Base-by-base conservation (phyloP, 1,284 basidiomycete genomes). In the Moesziomyces antarcticus region DNA sequence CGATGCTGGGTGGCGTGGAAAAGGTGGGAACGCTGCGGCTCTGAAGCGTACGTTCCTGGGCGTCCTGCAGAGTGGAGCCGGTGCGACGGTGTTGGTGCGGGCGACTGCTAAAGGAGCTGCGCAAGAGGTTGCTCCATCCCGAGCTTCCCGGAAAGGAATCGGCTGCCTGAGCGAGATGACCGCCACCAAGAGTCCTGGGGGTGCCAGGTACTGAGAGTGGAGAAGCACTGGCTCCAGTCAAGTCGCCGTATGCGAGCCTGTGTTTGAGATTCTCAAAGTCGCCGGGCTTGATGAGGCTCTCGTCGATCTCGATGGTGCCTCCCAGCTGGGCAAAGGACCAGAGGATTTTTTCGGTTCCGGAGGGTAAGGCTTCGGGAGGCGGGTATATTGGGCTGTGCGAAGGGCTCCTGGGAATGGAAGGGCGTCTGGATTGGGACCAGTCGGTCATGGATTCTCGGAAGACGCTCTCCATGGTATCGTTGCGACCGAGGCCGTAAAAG, bases 301-400 rank as follows among this genome's bases (percentile, higher is more conserved):
- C 85, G 56, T 86, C 86, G 47, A 90, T 82, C 30, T 88, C 86
- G 53, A 91, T 86, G 0, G 86, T 88, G 3, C 93, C 93, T n/a
- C 89, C 86, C 25, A 94, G 87, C 75, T 94, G 93, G 0, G 91
- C 92, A 80, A 94, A 94, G 0, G 93, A 90, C 84, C 94, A 95
- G 1, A 94, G 87, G n/a, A 94, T 88, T 13, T 91, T 85, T 73
- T 93, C 91, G 9, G 88, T 87, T 58, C 88, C 88, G 3, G 86
- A 54, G 25, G 77, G 47, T 8, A 75, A 37, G 6, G 56, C 25
- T 30, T 71, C 56, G 6, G 50, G 50, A 5, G 56, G 45, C 4
- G 77, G 77, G 42, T 73, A 77, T 44, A 79, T 68, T 2, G 77
- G 70, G 47, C 72, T 74, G 14, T 67, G 50, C 20, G 61, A 42